Evolutionary conservation across 2,329 filamentous ascomycete species (phyloP), one percentile per base, ranked within the genome.

Genomic region (Phyllosticta paracitricarpa): DNA sequence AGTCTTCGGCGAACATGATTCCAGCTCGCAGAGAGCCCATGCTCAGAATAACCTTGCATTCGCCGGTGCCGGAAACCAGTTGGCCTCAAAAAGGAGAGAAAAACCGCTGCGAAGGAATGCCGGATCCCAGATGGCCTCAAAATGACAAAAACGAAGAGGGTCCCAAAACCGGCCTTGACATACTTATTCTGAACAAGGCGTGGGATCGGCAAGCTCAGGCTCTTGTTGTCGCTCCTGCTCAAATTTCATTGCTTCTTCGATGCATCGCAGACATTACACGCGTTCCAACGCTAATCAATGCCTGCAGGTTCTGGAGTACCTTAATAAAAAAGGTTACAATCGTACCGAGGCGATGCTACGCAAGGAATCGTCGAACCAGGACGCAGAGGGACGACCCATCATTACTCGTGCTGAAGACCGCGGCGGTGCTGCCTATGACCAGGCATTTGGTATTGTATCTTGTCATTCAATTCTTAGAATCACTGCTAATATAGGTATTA

Each of bases 241-340:
- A 48, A 3, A 48, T 17, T 14, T 17, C 14, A 48, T 48, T 48
- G 2, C 40, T n/a, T 48, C 19, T 48, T n/a, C 6, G 2, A 48
- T 30, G 28, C 12, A 7, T 19, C 40, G n/a, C n/a, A 17, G 12
- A n/a, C 0, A 54, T 28, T 8, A 25, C 3, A 54, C 25, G 3
- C 3, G 14, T n/a, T n/a, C 6, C 40, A 48, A 5, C n/a, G 40
- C 40, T 48, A 17, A 48, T 17, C 14, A 48, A n/a, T 4, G 14
- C 17, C 3, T 54, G 2, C 12, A 89, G 86, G 87, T 99, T 3
- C 92, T 96, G 8, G 94, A 99, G 68, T 99, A 99, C 73, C 81
- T 99, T 0, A 84, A 91, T 2, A 99, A 99, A 74, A 92, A 97
- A 66, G 94, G 94, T 0, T 99, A 97, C 75, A 91, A 87, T 59